phyloP scores from a whole-genome alignment of 169 alveolate genomes.

The Plasmodium gonderi region DNA sequence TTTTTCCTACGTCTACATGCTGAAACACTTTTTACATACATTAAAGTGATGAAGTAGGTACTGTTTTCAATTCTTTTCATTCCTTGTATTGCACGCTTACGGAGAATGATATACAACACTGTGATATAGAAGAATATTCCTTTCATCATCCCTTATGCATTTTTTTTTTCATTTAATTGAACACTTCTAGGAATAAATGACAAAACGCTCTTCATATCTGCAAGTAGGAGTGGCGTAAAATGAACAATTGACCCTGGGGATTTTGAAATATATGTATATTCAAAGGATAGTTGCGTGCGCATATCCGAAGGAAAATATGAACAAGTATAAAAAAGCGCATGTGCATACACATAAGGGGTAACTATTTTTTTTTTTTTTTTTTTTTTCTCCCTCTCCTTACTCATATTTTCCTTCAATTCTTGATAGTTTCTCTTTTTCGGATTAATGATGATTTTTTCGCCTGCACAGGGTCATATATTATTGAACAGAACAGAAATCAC shows the following conservation, averaged over 20 bases:
- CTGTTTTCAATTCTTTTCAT: background rate
- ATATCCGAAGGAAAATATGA: background rate
- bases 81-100: background rate
- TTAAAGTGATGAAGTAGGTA: background rate
- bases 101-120: background rate
- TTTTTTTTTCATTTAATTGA: conserved; percentile 56
- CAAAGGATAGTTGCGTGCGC: background rate
- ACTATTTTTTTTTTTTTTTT: background rate
- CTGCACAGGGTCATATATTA: background rate
- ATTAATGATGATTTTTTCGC: conserved; percentile 31
- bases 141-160: conserved; percentile 22
- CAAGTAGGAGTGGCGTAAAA: background rate
- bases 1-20: background rate
- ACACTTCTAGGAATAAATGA: conserved; percentile 58
- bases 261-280: background rate
- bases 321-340: background rate
- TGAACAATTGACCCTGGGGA: background rate
- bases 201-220: conserved; percentile 61
- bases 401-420: conserved; percentile 53
- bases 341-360: background rate
- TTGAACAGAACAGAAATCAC: background rate
- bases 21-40: background rate
- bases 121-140: conserved; percentile 1
- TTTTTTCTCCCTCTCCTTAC: conserved; percentile 3
- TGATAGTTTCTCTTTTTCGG: conserved; percentile 67